phyloP scores from a whole-genome alignment of 2,329 filamentous ascomycete species.

The Cordyceps cicadae region DNA sequence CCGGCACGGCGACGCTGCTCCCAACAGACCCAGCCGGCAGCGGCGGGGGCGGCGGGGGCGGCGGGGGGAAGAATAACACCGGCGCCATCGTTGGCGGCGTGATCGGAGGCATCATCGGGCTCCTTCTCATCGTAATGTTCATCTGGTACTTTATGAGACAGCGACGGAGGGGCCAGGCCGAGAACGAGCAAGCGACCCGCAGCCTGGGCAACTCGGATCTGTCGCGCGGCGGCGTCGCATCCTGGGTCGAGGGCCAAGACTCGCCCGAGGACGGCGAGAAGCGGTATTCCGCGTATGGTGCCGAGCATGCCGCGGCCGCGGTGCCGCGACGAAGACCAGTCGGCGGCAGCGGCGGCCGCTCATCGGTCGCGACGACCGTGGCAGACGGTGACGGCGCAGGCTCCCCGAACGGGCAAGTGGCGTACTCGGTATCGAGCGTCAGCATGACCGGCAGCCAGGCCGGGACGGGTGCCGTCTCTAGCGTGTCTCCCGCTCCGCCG shows the following conservation, averaged over 20 bases:
- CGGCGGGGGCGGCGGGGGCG: not conserved
- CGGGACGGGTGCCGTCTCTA: not conserved
- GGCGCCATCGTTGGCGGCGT: constrained; percentile 3
- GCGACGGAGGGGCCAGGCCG: not conserved
- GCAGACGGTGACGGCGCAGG: not conserved
- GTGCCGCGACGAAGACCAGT: not conserved
- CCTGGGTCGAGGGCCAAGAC: not conserved
- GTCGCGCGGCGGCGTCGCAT: not conserved
- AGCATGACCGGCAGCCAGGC: not conserved
- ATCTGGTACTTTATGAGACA: not conserved
- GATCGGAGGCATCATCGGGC: not conserved
- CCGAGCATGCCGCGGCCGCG: not conserved
- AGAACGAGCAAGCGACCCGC: not conserved
- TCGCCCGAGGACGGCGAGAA: not conserved
- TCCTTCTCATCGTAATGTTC: not conserved
- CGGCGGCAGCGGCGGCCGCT: not conserved
- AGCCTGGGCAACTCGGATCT: not conserved
- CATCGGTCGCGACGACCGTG: not conserved
- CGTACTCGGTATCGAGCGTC: constrained; percentile 5
- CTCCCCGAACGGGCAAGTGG: not conserved
- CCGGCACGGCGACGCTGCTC: constrained; percentile 1
- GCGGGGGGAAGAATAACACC: not conserved
- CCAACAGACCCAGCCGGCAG: not conserved
- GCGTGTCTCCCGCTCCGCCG: not conserved
- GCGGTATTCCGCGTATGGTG: not conserved